A percentile compares a stretch with the other conserved stretches of the same genome.
Evolutionary conservation across 2,329 filamentous ascomycete species (phyloP).

Genomic region (Neurospora sp.): DNA sequence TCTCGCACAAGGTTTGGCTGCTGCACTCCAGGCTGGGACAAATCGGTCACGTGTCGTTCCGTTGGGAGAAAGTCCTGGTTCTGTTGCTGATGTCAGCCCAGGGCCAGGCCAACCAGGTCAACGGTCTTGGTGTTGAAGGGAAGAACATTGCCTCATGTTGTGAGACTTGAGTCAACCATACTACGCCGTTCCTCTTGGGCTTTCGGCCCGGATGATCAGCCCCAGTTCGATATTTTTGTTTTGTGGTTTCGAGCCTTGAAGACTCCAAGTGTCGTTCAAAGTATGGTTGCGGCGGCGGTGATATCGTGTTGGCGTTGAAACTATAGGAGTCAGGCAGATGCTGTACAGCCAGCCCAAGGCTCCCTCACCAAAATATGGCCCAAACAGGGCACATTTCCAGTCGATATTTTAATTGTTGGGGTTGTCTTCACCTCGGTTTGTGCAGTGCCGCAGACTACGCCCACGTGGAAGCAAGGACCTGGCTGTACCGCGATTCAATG

Average conservation of each 20-base stretch:
- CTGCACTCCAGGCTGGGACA: not conserved
- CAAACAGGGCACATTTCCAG: not conserved
- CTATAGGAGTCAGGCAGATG: not conserved
- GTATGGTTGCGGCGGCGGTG: not conserved
- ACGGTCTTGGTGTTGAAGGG: not conserved
- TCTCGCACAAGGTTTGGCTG: not conserved
- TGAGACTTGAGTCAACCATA: not conserved
- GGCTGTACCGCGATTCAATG: not conserved
- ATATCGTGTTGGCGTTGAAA: not conserved
- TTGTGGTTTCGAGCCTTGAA: not conserved
- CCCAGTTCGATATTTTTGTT: too few relatives aligned
- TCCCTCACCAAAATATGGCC: not conserved
- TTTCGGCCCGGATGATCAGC: not conserved
- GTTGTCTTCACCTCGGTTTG: not conserved
- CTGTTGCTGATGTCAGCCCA: not conserved
- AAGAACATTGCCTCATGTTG: not conserved
- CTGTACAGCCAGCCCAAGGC: not conserved
- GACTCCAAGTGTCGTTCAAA: not conserved
- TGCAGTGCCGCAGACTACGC: not conserved
- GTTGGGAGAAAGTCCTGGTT: not conserved
- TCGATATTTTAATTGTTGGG: not conserved
- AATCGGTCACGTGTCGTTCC: not conserved
- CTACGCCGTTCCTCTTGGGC: not conserved
- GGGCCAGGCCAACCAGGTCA: not conserved
- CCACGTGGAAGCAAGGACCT: not conserved